A percentile compares a stretch with the other conserved stretches of the same genome.
Evolutionary conservation across 345 rosid genomes (phyloP).

Genomic region (Melastoma malabathricum): DNA sequence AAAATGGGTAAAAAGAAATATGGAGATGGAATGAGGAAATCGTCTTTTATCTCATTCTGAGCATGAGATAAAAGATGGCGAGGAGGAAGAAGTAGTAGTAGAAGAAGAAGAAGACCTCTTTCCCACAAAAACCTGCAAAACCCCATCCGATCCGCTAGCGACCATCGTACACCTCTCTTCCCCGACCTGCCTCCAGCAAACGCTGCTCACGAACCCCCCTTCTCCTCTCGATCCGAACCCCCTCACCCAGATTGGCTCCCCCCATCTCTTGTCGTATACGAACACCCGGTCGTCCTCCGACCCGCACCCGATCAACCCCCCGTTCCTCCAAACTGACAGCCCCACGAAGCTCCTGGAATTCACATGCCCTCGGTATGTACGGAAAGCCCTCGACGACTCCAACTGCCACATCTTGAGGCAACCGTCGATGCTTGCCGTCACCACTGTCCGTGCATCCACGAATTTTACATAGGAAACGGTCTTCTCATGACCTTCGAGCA

Average conservation of each 20-base stretch:
- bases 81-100: no score
- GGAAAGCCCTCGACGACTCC: conserved; percentile 13
- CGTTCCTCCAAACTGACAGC: conserved; percentile 59
- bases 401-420: conserved; percentile 58
- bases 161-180: conserved; percentile 55
- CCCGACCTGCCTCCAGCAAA: conserved; percentile 61
- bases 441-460: conserved; percentile 24
- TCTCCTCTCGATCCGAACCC: conserved; percentile 19
- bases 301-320: conserved; percentile 68
- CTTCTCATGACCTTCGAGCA: conserved; percentile 49
- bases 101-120: conserved; percentile 12
- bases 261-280: conserved; percentile 75
- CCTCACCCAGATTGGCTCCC: conserved; percentile 58
- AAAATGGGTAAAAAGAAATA: no score
- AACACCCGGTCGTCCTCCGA: conserved; percentile 64
- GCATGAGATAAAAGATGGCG: no score
- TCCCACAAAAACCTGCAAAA: conserved; percentile 41
- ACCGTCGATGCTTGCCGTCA: conserved; percentile 57
- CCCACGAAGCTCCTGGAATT: conserved; percentile 69
- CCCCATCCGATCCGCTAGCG: conserved; percentile 80
- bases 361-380: conserved; percentile 60
- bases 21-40: no score
- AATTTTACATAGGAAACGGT: conserved; percentile 63
- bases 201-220: conserved; percentile 54
- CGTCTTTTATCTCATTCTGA: no score